Conservation (phyloP, 2,329 filamentous ascomycete genomes). For the Alternaria angustiovoidea region DNA sequence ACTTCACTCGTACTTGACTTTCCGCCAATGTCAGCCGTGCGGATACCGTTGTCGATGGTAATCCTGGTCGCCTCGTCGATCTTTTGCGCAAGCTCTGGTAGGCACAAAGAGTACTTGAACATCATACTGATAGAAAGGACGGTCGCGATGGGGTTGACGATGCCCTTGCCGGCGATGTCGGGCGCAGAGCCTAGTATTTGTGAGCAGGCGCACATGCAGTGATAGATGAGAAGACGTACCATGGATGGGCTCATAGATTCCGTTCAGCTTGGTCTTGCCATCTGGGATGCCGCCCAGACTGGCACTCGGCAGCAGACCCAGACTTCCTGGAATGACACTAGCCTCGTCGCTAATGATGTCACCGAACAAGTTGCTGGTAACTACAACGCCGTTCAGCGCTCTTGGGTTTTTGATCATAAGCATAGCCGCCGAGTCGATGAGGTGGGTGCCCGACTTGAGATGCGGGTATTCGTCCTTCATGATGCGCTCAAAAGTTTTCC, state of each 20-base stretch:
- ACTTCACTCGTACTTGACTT: conserved; percentile 75
- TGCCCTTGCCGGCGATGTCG: conserved; percentile 89
- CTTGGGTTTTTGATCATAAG: conserved; percentile 94
- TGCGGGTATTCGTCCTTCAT: conserved; percentile 91
- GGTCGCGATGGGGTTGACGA: conserved; percentile 91
- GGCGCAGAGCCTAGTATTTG: conserved; percentile 75
- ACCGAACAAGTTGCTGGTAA: conserved; percentile 93
- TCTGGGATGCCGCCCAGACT: conserved; percentile 87
- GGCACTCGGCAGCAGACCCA: conserved; percentile 87
- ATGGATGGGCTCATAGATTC: conserved; percentile 98
- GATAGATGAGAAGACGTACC: conserved; percentile 62
- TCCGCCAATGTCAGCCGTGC: conserved; percentile 87
- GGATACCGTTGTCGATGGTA: conserved; percentile 79
- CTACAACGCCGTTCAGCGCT: conserved; percentile 85
- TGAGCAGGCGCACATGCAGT: conserved; percentile 18
- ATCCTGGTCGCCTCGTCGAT: conserved; percentile 83
- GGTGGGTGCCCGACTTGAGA: conserved; percentile 82
- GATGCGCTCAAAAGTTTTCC: conserved; percentile 83
- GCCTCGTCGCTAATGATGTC: conserved; percentile 97
- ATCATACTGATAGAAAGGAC: conserved; percentile 96
- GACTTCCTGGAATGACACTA: conserved; percentile 88
- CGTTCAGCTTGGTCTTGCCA: conserved; percentile 83
- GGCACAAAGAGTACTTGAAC: conserved; percentile 88
- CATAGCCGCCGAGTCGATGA: conserved; percentile 98
- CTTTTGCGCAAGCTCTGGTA: conserved; percentile 77